Base-by-base conservation (phyloP, 805 yeast species). In the Saccharomycopsis selenospora region DNA sequence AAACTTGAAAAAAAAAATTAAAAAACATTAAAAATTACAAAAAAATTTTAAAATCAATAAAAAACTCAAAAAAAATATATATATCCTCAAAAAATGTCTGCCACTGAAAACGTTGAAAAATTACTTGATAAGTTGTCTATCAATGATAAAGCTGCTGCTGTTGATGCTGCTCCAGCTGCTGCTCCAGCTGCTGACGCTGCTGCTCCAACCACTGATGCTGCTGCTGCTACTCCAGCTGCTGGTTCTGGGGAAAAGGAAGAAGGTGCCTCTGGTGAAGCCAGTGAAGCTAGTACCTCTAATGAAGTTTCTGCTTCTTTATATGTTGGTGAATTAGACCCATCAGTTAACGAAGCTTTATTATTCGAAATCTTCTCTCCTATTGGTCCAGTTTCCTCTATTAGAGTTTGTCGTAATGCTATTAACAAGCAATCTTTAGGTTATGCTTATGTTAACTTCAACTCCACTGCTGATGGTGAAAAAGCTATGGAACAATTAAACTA, bases 361-460 rank as follows among this genome's bases (percentile, higher is more conserved):
- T 93, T 85, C 66, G 99, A 93, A 75, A 75, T 90, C 62, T 93
- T 93, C 76, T 85, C 95, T 56, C 89, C 86, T 64, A 77, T 91
- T 61, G 99, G 98, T 59, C 89, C 87, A 63, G 98, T 93, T 53
- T 79, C 96, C 27, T 87, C 96, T 55, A 90, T 93, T 69, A 90
- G 98, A 75, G 96, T 93, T 56, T 93, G 99, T 76, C 91, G 99
- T 74, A 98, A 93, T 66, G 95, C 97, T 59, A 84, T 93, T 61
- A 82, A 97, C 68, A 87, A 91, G 76, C 89, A 88, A 66, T 91
- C 98, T 54, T 80, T 93, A 60, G 98, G 99, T 66, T 93, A 93
- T 70, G 99, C 96, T 62, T 93, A 93, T 73, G 96, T 93, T 63
- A 93, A 93, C 84, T 93, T 75, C 82, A 89, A 83, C 74, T 80